Conservation (phyloP, 768 basidiomycete genomes). For the Leccinellum albellum region DNA sequence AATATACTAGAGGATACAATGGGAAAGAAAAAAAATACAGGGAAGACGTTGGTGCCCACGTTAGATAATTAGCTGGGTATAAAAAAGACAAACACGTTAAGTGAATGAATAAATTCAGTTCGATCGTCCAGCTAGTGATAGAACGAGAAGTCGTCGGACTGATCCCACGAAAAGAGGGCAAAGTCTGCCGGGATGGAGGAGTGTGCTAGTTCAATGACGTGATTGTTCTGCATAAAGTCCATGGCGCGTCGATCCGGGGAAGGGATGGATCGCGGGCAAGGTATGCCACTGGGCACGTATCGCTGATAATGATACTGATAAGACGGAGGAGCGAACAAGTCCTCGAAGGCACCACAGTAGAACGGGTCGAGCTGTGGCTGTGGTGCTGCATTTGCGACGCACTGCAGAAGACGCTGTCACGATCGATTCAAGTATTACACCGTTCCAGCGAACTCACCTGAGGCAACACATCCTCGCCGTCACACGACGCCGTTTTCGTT, state of each 20-base stretch:
- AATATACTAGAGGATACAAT: not conserved
- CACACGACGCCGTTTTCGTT: not conserved
- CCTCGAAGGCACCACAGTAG: not conserved
- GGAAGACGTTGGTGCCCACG: not conserved
- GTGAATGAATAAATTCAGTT: slow-evolving; percentile 28
- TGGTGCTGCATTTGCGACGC: not conserved
- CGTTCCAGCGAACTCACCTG: slow-evolving; percentile 12
- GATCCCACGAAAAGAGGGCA: slow-evolving; percentile 22
- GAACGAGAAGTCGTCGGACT: slow-evolving; percentile 19
- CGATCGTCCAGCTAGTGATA: slow-evolving; percentile 12
- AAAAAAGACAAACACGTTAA: slow-evolving; percentile 15
- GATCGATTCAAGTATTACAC: not conserved
- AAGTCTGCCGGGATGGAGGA: slow-evolving; percentile 10
- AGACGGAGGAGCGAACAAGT: not conserved
- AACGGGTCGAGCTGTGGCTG: not conserved
- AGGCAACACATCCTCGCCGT: not conserved
- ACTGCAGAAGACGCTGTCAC: slow-evolving; percentile 11
- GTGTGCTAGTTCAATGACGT: slow-evolving; percentile 3
- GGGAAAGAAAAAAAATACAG: slow-evolving; percentile 2
- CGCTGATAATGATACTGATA: slow-evolving; percentile 9
- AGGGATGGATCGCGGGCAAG: not conserved
- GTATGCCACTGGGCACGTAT: not conserved
- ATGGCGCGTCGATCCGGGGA: slow-evolving; percentile 5
- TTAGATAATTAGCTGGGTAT: slow-evolving; percentile 16
- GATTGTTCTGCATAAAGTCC: slow-evolving; percentile 6